A percentile compares a stretch with the other conserved stretches of the same genome.
Conservation (phyloP, 2,329 filamentous ascomycete genomes). For the Dactylonectria macrodidyma region DNA sequence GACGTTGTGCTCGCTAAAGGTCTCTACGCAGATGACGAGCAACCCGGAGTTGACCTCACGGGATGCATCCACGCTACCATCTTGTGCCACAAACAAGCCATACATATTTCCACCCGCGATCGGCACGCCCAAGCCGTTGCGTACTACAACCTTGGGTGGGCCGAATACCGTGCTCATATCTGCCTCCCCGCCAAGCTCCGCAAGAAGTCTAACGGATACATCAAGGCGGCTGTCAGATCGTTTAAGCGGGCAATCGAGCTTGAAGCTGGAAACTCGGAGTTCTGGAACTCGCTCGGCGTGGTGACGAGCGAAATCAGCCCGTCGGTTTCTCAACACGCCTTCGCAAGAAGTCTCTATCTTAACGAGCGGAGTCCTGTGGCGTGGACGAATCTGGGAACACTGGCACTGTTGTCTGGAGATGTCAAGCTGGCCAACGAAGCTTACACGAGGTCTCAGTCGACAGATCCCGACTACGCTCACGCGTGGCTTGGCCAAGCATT, state of each 20-base stretch:
- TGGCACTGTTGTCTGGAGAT: slow-evolving; percentile 90
- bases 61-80: slow-evolving; percentile 80
- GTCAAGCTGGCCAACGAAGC: slow-evolving; percentile 88
- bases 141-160: slow-evolving; percentile 97
- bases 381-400: slow-evolving; percentile 92
- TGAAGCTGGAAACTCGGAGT: slow-evolving; percentile 93
- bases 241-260: slow-evolving; percentile 98
- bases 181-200: slow-evolving; percentile 69
- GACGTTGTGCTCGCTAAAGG: slow-evolving; percentile 62
- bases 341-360: slow-evolving; percentile 91
- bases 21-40: slow-evolving; percentile 63
- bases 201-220: slow-evolving; percentile 76
- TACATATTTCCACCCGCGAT: slow-evolving; percentile 81
- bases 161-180: slow-evolving; percentile 85
- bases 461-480: slow-evolving; percentile 92
- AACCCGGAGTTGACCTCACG: slow-evolving; percentile 65
- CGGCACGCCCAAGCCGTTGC: slow-evolving; percentile 93
- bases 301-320: slow-evolving; percentile 90
- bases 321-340: slow-evolving; percentile 91
- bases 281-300: slow-evolving; percentile 97
- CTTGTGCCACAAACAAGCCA: slow-evolving; percentile 88
- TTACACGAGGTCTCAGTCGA: slow-evolving; percentile 92
- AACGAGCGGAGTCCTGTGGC: slow-evolving; percentile 88
- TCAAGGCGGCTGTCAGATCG: slow-evolving; percentile 86
- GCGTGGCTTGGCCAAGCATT: slow-evolving; percentile 96